Evolutionary conservation across 768 basidiomycete genomes (phyloP).

Genomic region (Pilatotrama ljubarskyi): DNA sequence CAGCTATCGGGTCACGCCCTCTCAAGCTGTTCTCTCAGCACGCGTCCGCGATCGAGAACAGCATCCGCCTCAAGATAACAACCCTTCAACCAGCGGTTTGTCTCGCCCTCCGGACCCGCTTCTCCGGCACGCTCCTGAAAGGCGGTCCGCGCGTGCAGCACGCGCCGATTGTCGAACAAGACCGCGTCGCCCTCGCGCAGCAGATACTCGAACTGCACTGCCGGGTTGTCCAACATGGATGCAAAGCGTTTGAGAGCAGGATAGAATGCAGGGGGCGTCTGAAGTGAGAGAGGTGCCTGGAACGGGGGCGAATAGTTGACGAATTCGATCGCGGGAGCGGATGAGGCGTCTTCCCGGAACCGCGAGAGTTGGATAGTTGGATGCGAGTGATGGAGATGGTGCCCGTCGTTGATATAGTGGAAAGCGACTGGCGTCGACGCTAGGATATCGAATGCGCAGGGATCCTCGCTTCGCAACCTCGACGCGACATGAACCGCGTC

Average conservation of each 20-base stretch:
- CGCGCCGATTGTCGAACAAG: constrained; percentile 88
- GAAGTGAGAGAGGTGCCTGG: constrained; percentile 72
- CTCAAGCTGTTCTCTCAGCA: constrained; percentile 37
- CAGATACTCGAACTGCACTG: constrained; percentile 58
- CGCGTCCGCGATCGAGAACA: constrained; percentile 59
- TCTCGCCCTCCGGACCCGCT: constrained; percentile 38
- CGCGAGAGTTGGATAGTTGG: constrained; percentile 69
- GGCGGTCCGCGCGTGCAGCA: constrained; percentile 83
- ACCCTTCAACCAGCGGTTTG: constrained; percentile 89
- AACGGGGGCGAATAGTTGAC: constrained; percentile 96
- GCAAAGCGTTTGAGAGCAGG: constrained; percentile 64
- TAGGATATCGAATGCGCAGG: constrained; percentile 59
- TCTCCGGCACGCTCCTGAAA: constrained; percentile 59
- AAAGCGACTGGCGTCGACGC: constrained; percentile 70
- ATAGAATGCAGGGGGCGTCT: constrained; percentile 59
- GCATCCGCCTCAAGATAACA: constrained; percentile 74
- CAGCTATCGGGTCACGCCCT: background rate
- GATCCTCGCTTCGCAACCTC: constrained; percentile 46
- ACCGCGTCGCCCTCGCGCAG: constrained; percentile 83
- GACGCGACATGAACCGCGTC: constrained; percentile 73
- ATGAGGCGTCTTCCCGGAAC: background rate
- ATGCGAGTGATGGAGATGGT: constrained; percentile 74
- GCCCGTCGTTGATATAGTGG: constrained; percentile 89
- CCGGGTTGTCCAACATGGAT: constrained; percentile 50
- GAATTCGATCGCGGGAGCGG: constrained; percentile 44